These are phyloP conservation scores for Pseudoturritis turrita DNA, from an alignment of 345 rosid genomes.

Conservation along the genomic window DNA sequence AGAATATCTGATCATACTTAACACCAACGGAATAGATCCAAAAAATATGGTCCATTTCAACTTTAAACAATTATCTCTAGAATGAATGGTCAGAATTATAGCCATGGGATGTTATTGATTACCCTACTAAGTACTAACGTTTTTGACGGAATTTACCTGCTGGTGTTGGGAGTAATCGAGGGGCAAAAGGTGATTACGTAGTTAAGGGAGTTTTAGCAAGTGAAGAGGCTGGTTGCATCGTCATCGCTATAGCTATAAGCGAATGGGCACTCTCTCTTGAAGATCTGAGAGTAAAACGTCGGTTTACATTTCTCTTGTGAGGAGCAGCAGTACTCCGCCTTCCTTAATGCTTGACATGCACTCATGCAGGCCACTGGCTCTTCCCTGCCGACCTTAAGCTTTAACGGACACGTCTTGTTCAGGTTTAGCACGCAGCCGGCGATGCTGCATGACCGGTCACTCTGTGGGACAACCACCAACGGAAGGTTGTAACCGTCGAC, in stretches of 20 bases:
- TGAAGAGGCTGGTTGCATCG: slow-evolving; percentile 35
- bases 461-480: neutral
- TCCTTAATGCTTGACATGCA: slow-evolving; percentile 34
- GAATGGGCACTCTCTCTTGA: slow-evolving; percentile 51
- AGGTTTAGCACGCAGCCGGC: slow-evolving; percentile 30
- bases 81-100: neutral
- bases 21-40: too few relatives aligned
- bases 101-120: neutral
- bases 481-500: slow-evolving; percentile 31
- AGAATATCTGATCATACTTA: too few relatives aligned
- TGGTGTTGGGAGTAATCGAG: neutral
- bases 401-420: slow-evolving; percentile 40
- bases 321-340: slow-evolving; percentile 42
- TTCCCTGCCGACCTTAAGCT: slow-evolving; percentile 30
- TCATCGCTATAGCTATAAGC: slow-evolving; percentile 59
- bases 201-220: slow-evolving; percentile 30
- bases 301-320: slow-evolving; percentile 38
- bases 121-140: neutral
- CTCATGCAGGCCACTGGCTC: slow-evolving; percentile 42
- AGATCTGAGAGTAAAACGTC: slow-evolving; percentile 34
- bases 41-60: too few relatives aligned
- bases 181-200: slow-evolving; percentile 32
- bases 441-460: neutral
- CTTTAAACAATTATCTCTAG: neutral
- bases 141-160: neutral